Evolutionary conservation across 257 asterid species (phyloP).

Genomic region (Solanum bulbocastanum): DNA sequence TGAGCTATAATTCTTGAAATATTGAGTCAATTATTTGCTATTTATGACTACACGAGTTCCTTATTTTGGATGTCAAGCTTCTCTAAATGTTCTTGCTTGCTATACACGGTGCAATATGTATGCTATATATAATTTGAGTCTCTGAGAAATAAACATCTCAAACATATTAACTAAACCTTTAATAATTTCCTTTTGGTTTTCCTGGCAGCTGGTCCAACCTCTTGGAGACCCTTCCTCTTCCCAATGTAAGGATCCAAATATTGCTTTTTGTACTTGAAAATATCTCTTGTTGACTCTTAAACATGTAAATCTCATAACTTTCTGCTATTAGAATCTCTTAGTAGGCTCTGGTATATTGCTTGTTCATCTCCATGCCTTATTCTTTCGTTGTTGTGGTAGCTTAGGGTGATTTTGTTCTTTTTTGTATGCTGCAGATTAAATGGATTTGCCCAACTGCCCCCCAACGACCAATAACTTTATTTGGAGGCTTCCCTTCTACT

Average conservation of each 20-base stretch:
- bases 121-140: neutral
- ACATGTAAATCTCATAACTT: neutral
- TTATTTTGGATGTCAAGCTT: neutral
- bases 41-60: neutral
- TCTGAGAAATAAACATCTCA: neutral
- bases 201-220: slow-evolving; percentile 78
- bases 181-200: slow-evolving; percentile 4
- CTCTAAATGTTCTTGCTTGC: neutral
- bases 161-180: neutral
- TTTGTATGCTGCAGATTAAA: slow-evolving; percentile 48
- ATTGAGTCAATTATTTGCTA: neutral
- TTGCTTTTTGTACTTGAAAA: neutral
- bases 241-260: slow-evolving; percentile 49
- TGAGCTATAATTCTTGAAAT: neutral
- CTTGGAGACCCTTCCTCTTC: slow-evolving; percentile 88
- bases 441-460: slow-evolving; percentile 97
- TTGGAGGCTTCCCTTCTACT: slow-evolving; percentile 86
- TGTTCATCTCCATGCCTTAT: neutral
- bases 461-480: slow-evolving; percentile 57
- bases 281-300: neutral
- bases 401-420: neutral
- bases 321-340: neutral
- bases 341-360: neutral
- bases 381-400: neutral
- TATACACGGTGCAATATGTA: neutral